Evolutionary conservation across 805 yeast genomes (phyloP), one percentile per base, ranked within the genome.

Genomic region (Crinitomyces ghanaensis): DNA sequence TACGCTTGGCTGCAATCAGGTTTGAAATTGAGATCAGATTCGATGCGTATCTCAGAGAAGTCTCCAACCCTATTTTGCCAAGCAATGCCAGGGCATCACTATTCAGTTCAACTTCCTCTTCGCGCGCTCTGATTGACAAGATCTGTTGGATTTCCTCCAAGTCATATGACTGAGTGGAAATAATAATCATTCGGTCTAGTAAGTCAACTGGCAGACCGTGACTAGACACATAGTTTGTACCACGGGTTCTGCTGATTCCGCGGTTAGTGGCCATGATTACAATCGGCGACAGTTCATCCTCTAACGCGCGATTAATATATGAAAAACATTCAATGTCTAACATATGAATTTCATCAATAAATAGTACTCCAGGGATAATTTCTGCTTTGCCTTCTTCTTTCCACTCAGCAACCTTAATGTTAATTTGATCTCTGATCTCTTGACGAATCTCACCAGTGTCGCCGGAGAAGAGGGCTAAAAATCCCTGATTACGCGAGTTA

Each of bases 331-430:
- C 99, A 49, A 91, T 79, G 58, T 91, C 99, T 43, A 91, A 73
- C 97, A 91, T 91, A 61, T 91, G 95, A 32, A 86, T 96, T 63
- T 91, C 99, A 59, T 91, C 99, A 47, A 91, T 85, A 58, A 91
- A 91, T 47, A 91, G 65, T 12, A 91, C 99, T 49, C 99, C 99
- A 9, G 98, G 97, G 26, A 84, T 84, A 44, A 91, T 84, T 56
- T 88, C 64, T 31, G 98, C 98, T 59, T 91, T 91, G 39, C 98
- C 97, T 66, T 91, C 97, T 62, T 91, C 97, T 51, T 81, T 84
- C 94, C 96, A 91, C 61, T 91, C 96, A 14, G 93, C 93, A 34
- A 91, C 95, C 62, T 91, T 86, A 28, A 86, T 77, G 62, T 91
- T 91, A 54, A 91, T 93, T 64, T 91, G 97, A 47, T 83, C 93